phyloP scores from a whole-genome alignment of 2,329 filamentous ascomycete genomes.

The Cladorrhinum sp. region DNA sequence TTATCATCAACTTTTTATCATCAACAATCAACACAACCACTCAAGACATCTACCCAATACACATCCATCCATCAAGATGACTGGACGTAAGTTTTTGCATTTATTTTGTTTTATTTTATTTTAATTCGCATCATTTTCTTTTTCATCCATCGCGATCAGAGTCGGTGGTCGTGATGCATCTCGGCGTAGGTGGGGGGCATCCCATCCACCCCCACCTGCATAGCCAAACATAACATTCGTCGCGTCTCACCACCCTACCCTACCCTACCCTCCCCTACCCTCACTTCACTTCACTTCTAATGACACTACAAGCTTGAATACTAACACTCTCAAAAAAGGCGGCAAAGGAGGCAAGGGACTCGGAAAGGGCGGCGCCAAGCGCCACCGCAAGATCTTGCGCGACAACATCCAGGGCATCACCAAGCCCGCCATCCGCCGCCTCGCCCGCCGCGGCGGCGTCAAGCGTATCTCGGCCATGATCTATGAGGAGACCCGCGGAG shows the following conservation, averaged over 20 bases:
- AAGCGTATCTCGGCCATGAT: slow-evolving; percentile 99
- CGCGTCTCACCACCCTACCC: too few species aligned
- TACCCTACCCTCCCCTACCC: too few species aligned
- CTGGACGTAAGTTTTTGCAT: slow-evolving; percentile 74
- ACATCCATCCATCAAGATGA: slow-evolving; percentile 55
- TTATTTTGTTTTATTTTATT: too few species aligned
- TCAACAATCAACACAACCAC: slow-evolving; percentile 31
- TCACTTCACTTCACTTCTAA: not conserved
- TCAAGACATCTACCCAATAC: slow-evolving; percentile 31
- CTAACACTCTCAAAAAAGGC: slow-evolving; percentile 53
- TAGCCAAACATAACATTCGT: too few species aligned
- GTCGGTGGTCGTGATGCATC: slow-evolving; percentile 21
- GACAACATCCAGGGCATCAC: slow-evolving; percentile 99
- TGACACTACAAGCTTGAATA: slow-evolving; percentile 35
- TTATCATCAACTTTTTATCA: slow-evolving; percentile 25
- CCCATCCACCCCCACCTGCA: not conserved
- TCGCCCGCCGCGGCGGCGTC: slow-evolving; percentile 97
- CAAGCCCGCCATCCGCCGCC: slow-evolving; percentile 97
- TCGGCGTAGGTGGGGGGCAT: not conserved
- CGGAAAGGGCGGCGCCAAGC: slow-evolving; percentile 97
- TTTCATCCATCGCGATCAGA: slow-evolving; percentile 19
- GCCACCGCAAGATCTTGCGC: slow-evolving; percentile 97
- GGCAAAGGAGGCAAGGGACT: slow-evolving; percentile 97
- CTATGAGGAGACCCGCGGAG: slow-evolving; percentile 79
- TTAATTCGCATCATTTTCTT: slow-evolving; percentile 14